phyloP scores from a whole-genome alignment of 2,329 filamentous ascomycete genomes.

The Hypoxylon sp. region DNA sequence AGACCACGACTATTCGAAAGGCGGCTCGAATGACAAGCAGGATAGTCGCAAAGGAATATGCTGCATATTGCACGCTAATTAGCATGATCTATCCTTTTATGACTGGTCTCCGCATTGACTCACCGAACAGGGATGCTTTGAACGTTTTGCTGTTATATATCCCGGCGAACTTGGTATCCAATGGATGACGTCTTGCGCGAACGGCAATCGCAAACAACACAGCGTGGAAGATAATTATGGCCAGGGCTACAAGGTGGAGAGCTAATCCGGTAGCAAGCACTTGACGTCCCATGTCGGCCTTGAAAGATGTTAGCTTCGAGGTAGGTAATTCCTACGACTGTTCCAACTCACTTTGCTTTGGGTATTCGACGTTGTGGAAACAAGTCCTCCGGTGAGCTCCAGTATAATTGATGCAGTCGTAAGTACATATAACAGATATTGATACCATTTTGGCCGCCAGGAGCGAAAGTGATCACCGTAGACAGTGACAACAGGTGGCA shows the following conservation, averaged over 20 bases:
- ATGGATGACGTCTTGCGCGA: conserved; percentile 52
- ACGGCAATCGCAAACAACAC: conserved; percentile 57
- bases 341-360: conserved; percentile 52
- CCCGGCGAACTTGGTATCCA: conserved; percentile 55
- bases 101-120: conserved; percentile 31
- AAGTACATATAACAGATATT: conserved; percentile 42
- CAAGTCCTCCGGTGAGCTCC: conserved; percentile 56
- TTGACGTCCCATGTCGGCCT: conserved; percentile 49
- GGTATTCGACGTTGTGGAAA: conserved; percentile 53
- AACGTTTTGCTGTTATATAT: conserved; percentile 59
- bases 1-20: conserved; percentile 45
- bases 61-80: conserved; percentile 33
- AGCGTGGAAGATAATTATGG: conserved; percentile 55
- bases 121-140: conserved; percentile 60
- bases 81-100: neutral
- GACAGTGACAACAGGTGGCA: conserved; percentile 60
- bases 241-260: conserved; percentile 57
- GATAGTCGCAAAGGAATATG: conserved; percentile 37
- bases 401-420: conserved; percentile 47
- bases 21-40: conserved; percentile 46
- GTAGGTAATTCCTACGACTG: neutral
- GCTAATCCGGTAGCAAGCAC: conserved; percentile 60
- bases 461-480: conserved; percentile 59
- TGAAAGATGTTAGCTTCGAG: conserved; percentile 19
- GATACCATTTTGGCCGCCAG: conserved; percentile 52